Conservation (phyloP, 805 yeast genomes). For the Blastobotrys terrestris region DNA sequence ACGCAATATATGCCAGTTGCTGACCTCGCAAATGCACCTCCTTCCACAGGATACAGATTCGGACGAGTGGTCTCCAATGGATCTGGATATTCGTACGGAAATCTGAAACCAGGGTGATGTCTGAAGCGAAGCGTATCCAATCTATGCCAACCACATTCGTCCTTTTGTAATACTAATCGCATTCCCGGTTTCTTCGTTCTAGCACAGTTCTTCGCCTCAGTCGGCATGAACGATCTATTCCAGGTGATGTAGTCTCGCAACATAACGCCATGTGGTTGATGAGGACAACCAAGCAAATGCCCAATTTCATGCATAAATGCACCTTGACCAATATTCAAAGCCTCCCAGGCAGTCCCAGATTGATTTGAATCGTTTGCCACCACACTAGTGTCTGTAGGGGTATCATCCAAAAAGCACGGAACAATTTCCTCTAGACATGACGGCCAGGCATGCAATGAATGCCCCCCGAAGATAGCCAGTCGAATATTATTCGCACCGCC, state of each 20-base stretch:
- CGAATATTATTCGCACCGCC: slow-evolving; percentile 70
- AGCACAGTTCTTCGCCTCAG: slow-evolving; percentile 48
- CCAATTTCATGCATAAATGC: slow-evolving; percentile 97
- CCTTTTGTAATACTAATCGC: slow-evolving; percentile 36
- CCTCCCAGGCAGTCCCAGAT: slow-evolving; percentile 88
- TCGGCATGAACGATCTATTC: slow-evolving; percentile 74
- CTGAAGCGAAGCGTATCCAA: slow-evolving; percentile 72
- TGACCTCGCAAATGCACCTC: slow-evolving; percentile 45
- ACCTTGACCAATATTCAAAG: slow-evolving; percentile 77
- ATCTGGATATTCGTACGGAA: slow-evolving; percentile 52
- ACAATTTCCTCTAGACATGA: slow-evolving; percentile 62
- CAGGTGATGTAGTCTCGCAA: slow-evolving; percentile 73
- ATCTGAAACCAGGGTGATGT: slow-evolving; percentile 71
- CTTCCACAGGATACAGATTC: slow-evolving; percentile 40
- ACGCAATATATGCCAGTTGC: slow-evolving; percentile 66
- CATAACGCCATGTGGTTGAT: slow-evolving; percentile 87
- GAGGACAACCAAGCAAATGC: slow-evolving; percentile 86
- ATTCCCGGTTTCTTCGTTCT: slow-evolving; percentile 34
- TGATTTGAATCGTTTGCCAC: slow-evolving; percentile 90
- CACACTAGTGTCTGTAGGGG: slow-evolving; percentile 51
- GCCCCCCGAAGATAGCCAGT: slow-evolving; percentile 90
- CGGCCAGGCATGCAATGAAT: slow-evolving; percentile 93
- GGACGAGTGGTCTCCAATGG: slow-evolving; percentile 37
- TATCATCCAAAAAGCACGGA: slow-evolving; percentile 65
- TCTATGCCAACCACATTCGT: slow-evolving; percentile 84